Evolutionary conservation across 177 flowering plant genomes (phyloP).

Genomic region (Telopea speciosissima): DNA sequence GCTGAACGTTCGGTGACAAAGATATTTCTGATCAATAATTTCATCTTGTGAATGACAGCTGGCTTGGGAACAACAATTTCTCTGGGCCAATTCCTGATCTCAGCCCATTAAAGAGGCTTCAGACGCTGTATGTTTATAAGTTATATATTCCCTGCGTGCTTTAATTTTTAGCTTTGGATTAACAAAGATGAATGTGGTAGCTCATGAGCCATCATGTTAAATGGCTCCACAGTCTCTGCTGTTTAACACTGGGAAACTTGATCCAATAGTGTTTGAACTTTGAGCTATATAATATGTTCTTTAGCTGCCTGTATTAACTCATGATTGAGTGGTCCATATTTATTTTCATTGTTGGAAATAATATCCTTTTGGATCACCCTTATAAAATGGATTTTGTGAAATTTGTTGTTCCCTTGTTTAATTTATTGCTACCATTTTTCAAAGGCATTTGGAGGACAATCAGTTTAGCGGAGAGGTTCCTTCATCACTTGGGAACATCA

Average conservation of each 20-base stretch:
- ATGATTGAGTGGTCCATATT: neutral
- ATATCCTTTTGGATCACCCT: neutral
- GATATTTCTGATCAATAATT: constrained; percentile 9
- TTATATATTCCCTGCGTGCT: neutral
- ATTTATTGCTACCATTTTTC: constrained; percentile 9
- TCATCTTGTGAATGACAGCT: constrained; percentile 37
- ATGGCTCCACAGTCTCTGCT: neutral
- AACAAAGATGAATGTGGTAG: neutral
- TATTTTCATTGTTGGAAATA: neutral
- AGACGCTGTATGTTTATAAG: constrained; percentile 54
- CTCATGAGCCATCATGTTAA: neutral
- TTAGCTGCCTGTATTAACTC: neutral
- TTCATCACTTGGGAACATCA: constrained; percentile 45
- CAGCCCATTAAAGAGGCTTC: constrained; percentile 45
- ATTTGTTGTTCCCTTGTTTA: constrained; percentile 3
- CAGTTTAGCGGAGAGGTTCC: constrained; percentile 59
- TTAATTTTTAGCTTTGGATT: neutral
- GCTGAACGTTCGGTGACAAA: neutral
- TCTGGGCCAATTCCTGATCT: constrained; percentile 77
- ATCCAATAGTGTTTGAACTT: too few relatives aligned
- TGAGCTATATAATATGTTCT: neutral
- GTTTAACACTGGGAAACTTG: neutral
- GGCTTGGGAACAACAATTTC: constrained; percentile 67
- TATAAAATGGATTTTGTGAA: neutral
- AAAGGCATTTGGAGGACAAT: constrained; percentile 68